Evolutionary conservation across 768 basidiomycete species (phyloP).

Genomic region (Tulasnella sp.): DNA sequence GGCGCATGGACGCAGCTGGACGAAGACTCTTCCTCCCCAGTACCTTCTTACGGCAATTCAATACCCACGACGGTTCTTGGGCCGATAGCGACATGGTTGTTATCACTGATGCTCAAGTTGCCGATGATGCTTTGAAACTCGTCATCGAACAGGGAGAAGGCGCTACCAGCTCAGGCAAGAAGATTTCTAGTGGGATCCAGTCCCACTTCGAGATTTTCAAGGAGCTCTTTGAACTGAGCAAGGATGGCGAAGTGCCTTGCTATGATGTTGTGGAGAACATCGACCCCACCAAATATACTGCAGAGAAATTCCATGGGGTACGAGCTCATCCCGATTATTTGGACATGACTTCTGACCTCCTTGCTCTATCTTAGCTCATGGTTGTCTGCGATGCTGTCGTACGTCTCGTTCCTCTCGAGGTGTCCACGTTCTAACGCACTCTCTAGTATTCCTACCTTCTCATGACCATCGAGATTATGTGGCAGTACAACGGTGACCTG

Average conservation of each 20-base stretch:
- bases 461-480: neutral
- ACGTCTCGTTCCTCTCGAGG: neutral
- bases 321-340: neutral
- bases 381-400: neutral
- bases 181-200: neutral
- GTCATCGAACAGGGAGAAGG: conserved; percentile 10
- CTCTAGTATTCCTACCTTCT: conserved; percentile 2
- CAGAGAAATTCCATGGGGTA: neutral
- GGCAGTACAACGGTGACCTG: neutral
- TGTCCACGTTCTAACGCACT: too few species aligned
- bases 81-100: neutral
- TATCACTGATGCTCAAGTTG: neutral
- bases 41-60: neutral
- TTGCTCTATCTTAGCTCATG: neutral
- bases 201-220: neutral
- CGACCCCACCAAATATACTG: neutral
- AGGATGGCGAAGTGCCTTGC: neutral
- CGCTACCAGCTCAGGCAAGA: neutral
- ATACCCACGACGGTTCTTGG: neutral
- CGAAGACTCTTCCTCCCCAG: neutral
- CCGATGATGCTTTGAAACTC: neutral
- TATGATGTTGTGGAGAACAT: neutral
- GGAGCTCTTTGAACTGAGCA: neutral
- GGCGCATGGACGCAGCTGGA: neutral
- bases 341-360: neutral